These are phyloP conservation scores for Rhodofomes roseus DNA, from an alignment of 1,284 basidiomycete species.

Conservation along the genomic window DNA sequence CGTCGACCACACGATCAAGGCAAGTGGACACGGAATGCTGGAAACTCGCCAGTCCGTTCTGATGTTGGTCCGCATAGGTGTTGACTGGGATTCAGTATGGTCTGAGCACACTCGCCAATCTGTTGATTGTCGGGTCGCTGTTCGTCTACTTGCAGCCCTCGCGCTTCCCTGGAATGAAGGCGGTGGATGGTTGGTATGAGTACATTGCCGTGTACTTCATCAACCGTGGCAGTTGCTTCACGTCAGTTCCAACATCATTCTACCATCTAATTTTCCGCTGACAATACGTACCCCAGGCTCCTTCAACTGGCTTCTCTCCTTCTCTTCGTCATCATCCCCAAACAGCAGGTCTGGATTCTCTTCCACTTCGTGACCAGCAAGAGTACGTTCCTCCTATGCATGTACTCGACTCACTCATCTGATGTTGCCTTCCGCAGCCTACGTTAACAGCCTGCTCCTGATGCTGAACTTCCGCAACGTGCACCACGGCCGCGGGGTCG, in stretches of 20 bases:
- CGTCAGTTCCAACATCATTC: constrained; percentile 10
- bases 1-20: constrained; percentile 15
- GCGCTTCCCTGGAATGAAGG: constrained; percentile 24
- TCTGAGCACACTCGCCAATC: constrained; percentile 18
- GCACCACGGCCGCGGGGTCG: constrained; percentile 29
- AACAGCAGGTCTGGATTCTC: constrained; percentile 31
- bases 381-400: constrained; percentile 17
- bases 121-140: constrained; percentile 26
- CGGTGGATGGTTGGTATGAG: constrained; percentile 14
- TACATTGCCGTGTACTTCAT: constrained; percentile 19
- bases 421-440: constrained; percentile 9
- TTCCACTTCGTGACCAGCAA: constrained; percentile 35
- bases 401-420: not conserved
- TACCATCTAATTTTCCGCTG: not conserved
- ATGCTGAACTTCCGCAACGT: constrained; percentile 33
- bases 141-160: constrained; percentile 25
- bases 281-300: constrained; percentile 8
- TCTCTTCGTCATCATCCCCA: constrained; percentile 28
- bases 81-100: constrained; percentile 20
- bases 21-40: not conserved
- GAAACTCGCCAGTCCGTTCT: not conserved
- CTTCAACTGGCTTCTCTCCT: constrained; percentile 23
- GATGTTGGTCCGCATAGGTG: constrained; percentile 14
- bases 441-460: constrained; percentile 22
- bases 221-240: constrained; percentile 30